These are phyloP conservation scores for Blastomyces parvus DNA, from an alignment of 2,329 filamentous ascomycete genomes.

Conservation along the genomic window DNA sequence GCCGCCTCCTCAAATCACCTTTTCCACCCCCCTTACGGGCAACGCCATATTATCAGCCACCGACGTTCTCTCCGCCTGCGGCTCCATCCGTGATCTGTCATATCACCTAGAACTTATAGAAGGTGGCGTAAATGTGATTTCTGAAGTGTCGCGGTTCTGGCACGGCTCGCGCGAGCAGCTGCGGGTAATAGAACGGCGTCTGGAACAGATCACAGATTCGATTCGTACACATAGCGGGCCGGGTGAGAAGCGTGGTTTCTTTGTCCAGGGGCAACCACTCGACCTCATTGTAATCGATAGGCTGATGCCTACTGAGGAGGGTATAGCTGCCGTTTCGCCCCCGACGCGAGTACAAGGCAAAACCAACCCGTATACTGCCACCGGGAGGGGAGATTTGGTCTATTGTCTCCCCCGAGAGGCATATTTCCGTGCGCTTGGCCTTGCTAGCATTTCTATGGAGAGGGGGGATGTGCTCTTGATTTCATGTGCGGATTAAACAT, in stretches of 20 bases:
- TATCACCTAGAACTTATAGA: conserved; percentile 47
- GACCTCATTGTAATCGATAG: conserved; percentile 19
- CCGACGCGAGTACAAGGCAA: conserved; percentile 17
- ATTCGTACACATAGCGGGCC: conserved; percentile 23
- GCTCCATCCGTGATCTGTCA: conserved; percentile 43
- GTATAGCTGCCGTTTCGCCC: conserved; percentile 24
- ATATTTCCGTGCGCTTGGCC: conserved; percentile 26
- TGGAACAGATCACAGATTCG: conserved; percentile 36
- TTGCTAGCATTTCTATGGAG: conserved; percentile 15
- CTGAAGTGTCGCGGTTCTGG: conserved; percentile 52
- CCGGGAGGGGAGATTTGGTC: conserved; percentile 34
- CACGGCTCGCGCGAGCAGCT: conserved; percentile 46
- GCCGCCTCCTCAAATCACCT: conserved; percentile 24
- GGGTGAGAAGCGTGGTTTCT: conserved; percentile 31
- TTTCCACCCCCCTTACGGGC: conserved; percentile 54
- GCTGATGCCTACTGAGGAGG: conserved; percentile 4
- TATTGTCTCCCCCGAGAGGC: conserved; percentile 28
- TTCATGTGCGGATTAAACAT: background rate
- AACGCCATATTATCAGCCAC: conserved; percentile 54
- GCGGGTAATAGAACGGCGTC: conserved; percentile 40
- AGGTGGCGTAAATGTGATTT: conserved; percentile 46
- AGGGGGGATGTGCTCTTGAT: conserved; percentile 25
- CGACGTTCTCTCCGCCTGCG: conserved; percentile 56
- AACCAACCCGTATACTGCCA: conserved; percentile 7
- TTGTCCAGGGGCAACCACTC: conserved; percentile 29